Evolutionary conservation across 257 asterid species (phyloP), one percentile per base, ranked within the genome.

Genomic region (Ocimum tenuiflorum): DNA sequence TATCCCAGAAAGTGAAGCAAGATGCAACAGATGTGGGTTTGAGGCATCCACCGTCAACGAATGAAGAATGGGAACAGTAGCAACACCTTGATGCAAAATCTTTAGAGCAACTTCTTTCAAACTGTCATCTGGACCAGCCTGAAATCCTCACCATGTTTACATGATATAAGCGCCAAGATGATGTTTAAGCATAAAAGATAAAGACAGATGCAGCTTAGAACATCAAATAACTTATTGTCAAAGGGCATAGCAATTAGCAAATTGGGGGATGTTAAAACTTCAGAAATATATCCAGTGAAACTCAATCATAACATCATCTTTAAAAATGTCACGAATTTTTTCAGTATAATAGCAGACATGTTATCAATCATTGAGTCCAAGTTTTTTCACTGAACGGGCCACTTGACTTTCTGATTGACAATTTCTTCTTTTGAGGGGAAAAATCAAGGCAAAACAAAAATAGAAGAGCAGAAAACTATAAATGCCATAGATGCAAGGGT

Each of bases 81-180:
- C 77, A 50, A 91, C 88, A 62, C 81, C 86, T 67, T 81, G 81
- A 66, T 84, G 89, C 82, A 91, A 74, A 77, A 91, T 80, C 80
- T 91, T 84, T 83, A 85, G 68, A 10, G 95, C 85, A 52, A 91
- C 83, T 18, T 88, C 91, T 75, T 91, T 89, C 85, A 91, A 67
- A 79, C 58, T 87, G 69, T 84, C 91, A 67, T 89, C 97, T 43
- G 97, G 96, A 51, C 94, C 97, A 69, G 94, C 96, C 97, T 92
- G 87, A 71, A 68, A 74, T 41, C 35, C 65, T 45, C 73, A 67
- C 70, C 68, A 69, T 35, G 65, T 46, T 65, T 57, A 58, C 67
- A 48, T 20, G 61, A 67, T 31, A 70, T 51, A 42, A 64, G 35
- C 6, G 15, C 41, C 23, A 24, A 43, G 42, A 64, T 59, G 63